Evolutionary conservation across 2,329 filamentous ascomycete genomes (phyloP).

Genomic region (Fusarium verticillioides): DNA sequence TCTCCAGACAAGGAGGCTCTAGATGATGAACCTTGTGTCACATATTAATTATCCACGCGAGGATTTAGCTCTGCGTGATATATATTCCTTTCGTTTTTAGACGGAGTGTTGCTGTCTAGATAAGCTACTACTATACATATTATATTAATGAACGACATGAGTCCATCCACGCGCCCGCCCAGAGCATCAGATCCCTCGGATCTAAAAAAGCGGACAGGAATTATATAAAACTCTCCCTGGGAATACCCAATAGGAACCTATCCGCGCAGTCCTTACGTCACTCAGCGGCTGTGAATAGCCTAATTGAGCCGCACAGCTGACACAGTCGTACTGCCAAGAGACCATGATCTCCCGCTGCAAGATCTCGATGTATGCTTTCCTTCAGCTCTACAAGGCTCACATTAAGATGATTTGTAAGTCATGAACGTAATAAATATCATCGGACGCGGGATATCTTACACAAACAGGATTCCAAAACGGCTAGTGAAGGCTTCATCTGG

Average conservation of each 20-base stretch:
- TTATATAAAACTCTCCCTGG: not conserved
- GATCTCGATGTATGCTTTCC: no score
- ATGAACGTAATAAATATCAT: accelerated
- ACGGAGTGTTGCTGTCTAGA: not conserved
- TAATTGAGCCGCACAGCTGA: not conserved
- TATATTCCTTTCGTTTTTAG: not conserved
- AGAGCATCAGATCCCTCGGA: accelerated
- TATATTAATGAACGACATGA: not conserved
- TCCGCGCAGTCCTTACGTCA: not conserved
- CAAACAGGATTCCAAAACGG: not conserved
- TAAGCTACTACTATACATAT: not conserved
- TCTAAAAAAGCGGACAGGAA: not conserved
- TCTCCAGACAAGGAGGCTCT: no score
- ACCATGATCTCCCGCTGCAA: not conserved
- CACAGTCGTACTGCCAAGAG: not conserved
- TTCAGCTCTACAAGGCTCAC: not conserved
- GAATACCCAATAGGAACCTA: accelerated
- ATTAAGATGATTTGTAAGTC: not conserved
- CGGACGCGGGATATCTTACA: no score
- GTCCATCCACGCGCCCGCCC: accelerated
- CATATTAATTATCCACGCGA: no score
- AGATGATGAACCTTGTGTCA: accelerated
- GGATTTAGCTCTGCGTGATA: accelerated
- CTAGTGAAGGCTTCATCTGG: accelerated
- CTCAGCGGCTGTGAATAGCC: accelerated